Base-by-base conservation (phyloP, 2,329 filamentous ascomycete genomes). In the Rasamsonia emersonii region DNA sequence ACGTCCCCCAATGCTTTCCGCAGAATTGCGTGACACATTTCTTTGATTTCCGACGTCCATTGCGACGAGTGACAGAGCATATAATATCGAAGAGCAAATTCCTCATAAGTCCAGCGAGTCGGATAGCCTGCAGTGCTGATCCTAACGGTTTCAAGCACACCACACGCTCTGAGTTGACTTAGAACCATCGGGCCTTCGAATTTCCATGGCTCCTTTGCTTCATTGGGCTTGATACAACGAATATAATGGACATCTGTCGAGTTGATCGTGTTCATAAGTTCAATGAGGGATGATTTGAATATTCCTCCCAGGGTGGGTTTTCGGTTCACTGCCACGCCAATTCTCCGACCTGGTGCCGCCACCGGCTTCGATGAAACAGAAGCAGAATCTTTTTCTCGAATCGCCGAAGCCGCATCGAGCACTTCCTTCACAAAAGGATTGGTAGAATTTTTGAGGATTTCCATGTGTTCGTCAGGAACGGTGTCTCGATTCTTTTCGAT, bases 401-500 rank as follows among this genome's bases (percentile, higher is more conserved):
- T 86, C 18, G 79, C 76, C 9, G 83, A 79, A 20, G 89, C 89
- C 19, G 86, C 85, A 31, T 88, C 82, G 25, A 98, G 64, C 5
- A 98, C 86, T 36, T 86, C 75, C 26, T 73, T 76, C 35, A 98
- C 69, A 68, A 98, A 98, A 29, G 68, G 65, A 61, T 95, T 98
- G 18, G 75, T 80, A 1, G 86, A 93, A 31, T 79, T 78, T 46
- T 77, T 81, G 43, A 98, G 72, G 21, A 98, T 82, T 37, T 91
- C 86, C 79, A 98, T 84, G 56, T 96, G 91, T 65, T 98, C 91
- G 54, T 98, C 91, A 4, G 91, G 91, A 28, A 98, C 91, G 13
- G 93, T 98, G 60, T 98, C 91, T 59, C 91, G 79, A 62, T 98
- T 98, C 74, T 98, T 98, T 61, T 98, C 93, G 51, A 98, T 95